Base-by-base conservation (phyloP, 495 filamentous ascomycete genomes). In the Penicillium cosmopolitanum region DNA sequence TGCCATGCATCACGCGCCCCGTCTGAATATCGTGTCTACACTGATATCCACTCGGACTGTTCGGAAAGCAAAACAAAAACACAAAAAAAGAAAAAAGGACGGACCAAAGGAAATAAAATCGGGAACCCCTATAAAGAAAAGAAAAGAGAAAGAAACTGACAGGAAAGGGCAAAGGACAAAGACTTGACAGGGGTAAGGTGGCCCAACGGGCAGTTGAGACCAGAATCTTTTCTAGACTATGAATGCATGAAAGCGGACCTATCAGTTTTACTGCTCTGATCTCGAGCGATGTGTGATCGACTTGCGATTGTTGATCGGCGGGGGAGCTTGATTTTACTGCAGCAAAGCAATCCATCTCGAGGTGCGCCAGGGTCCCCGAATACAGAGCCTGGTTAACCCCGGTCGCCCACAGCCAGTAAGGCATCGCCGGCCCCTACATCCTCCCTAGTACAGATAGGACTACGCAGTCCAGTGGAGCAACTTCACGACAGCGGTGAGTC, bases 1-100 rank as follows among this genome's bases (percentile, higher is more conserved):
- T 61, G 64, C 52, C 65, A 60, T 66, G 61, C 53, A 60, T 70
- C 64, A 70, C 65, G 60, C 62, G 65, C 58, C 62, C 51, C 60
- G 55, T 60, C 54, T 44, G 53, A 64, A 43, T 53, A 60, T 72
- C 73, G 73, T 76, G 73, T 78, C 60, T 60, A 65, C 60, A 46
- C 51, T 51, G 53, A 71, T 56, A 54, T 62, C 75, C 73, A 78
- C 70, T 77, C 75, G 75, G 75, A 76, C 63, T 60, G 64, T 66
- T 67, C 74, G 74, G 75, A 77, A 63, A 38, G 38, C 4, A 7
- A 6, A 21, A 21, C 19, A 21, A 21, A 21, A 2, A 21, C 19
- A 9, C 6, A 1, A 31, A 31, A 9, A 1, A 1, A 0, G 8
- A 31, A 44, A 4, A 12, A 19, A 44, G n/a, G 42, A 44, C 16